A percentile compares a stretch with the other conserved stretches of the same genome.
Conservation (phyloP, 441 rosid species). For the Erysimum pusillum region DNA sequence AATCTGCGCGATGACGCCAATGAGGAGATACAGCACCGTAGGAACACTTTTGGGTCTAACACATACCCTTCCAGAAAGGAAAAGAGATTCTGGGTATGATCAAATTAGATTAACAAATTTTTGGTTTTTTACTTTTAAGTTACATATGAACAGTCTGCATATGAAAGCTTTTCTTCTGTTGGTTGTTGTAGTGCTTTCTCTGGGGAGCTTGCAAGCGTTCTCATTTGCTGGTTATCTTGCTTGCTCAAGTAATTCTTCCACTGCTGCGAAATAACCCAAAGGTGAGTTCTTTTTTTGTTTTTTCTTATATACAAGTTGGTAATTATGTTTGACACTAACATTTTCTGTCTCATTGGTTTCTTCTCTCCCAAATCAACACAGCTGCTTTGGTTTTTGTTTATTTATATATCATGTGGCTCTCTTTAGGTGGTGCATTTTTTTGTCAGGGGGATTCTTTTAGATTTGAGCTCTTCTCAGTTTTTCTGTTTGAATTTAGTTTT, state of each 20-base stretch:
- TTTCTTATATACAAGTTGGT: no score
- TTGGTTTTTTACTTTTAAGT: neutral
- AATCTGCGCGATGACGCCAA: no score
- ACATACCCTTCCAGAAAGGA: constrained; percentile 80
- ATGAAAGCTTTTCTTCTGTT: neutral
- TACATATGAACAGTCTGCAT: neutral
- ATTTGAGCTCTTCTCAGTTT: neutral
- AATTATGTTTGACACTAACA: no score
- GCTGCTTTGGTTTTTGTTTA: constrained; percentile 4
- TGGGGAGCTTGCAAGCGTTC: constrained; percentile 92
- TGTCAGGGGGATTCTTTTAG: neutral
- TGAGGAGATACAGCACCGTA: no score
- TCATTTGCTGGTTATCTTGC: constrained; percentile 69
- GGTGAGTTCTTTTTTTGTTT: constrained; percentile 52
- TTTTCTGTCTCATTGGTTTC: neutral
- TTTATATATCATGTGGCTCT: neutral
- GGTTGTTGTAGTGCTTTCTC: constrained; percentile 63
- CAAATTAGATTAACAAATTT: neutral
- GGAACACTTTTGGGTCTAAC: constrained; percentile 91
- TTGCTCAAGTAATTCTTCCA: constrained; percentile 63
- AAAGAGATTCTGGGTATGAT: constrained; percentile 71
- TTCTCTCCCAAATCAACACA: neutral
- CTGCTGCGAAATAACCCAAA: constrained; percentile 70
- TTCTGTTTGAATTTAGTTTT: neutral
- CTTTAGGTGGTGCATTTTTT: neutral